Base-by-base conservation (phyloP, 305 asterid genomes). In the Plantago lanceolata region DNA sequence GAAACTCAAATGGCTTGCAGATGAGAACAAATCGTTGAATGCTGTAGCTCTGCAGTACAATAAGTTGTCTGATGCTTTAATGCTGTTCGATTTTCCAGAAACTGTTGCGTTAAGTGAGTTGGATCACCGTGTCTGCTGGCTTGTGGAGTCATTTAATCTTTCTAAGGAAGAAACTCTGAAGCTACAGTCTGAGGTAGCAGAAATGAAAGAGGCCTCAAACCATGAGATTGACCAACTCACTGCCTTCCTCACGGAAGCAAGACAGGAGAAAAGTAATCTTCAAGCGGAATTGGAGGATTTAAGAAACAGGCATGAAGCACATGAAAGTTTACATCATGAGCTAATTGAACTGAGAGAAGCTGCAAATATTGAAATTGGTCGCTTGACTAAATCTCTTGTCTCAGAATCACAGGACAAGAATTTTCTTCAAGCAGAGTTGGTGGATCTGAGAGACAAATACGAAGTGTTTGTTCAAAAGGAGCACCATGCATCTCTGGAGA, bases 81-180 rank as follows among this genome's bases (percentile, higher is more conserved):
- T 73, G 26, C 68, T 72, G 31, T 53, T 84, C 68, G 85, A 75
- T 71, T 86, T 84, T 65, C 98, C 98, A 50, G 95, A 82, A 80
- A 47, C 85, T 63, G 71, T 85, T 73, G 74, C 67, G 60, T 77
- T 80, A 48, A 76, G 76, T 73, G 85, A 77, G 63, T 70, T 79
- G 57, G 91, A 85, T 50, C 62, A 51, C 44, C 78, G 72, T 66
- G 72, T 80, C 64, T 66, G 57, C 53, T 92, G 96, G 96, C 89
- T 92, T 71, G 74, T 70, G 55, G 85, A 85, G 57, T 90, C 95
- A 56, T 78, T 81, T 65, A 37, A 64, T 74, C 61, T 54, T 44
- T 84, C 80, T 33, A 88, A 80, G 70, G 87, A 84, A 71, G 92
- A 90, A 79, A 76, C 79, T 59, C 35, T 68, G 57, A 83, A 67